Conservation (phyloP, 768 basidiomycete genomes). For the Agaricus bisporus region DNA sequence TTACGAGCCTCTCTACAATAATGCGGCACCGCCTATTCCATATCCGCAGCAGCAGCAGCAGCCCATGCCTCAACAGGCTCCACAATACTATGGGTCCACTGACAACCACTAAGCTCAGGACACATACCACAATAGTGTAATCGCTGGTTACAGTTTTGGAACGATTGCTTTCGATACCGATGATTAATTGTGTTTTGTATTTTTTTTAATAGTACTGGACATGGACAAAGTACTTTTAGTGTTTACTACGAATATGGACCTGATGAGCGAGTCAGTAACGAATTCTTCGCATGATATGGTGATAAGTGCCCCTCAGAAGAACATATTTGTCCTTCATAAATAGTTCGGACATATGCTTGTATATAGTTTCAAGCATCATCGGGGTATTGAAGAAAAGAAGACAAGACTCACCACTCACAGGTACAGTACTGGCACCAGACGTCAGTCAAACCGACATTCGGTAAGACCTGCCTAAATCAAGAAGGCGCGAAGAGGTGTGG, state of each 20-base stretch:
- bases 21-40: slow-evolving; percentile 13
- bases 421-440: background rate
- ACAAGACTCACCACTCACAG: slow-evolving; percentile 3
- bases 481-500: background rate
- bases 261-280: background rate
- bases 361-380: slow-evolving; percentile 40
- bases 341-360: slow-evolving; percentile 75
- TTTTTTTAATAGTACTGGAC: no score
- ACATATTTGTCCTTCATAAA: slow-evolving; percentile 46
- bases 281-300: no score
- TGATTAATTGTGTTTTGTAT: no score
- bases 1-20: slow-evolving; percentile 33
- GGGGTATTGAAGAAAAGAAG: slow-evolving; percentile 18
- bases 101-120: slow-evolving; percentile 15
- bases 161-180: no score
- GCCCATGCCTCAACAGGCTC: slow-evolving; percentile 12
- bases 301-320: slow-evolving; percentile 37
- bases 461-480: background rate
- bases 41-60: slow-evolving; percentile 14
- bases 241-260: no score
- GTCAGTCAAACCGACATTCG: slow-evolving; percentile 5
- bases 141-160: no score
- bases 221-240: no score
- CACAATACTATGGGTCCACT: slow-evolving; percentile 38
- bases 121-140: no score